Conservation (phyloP, 495 filamentous ascomycete genomes). For the Cudoniella acicularis region DNA sequence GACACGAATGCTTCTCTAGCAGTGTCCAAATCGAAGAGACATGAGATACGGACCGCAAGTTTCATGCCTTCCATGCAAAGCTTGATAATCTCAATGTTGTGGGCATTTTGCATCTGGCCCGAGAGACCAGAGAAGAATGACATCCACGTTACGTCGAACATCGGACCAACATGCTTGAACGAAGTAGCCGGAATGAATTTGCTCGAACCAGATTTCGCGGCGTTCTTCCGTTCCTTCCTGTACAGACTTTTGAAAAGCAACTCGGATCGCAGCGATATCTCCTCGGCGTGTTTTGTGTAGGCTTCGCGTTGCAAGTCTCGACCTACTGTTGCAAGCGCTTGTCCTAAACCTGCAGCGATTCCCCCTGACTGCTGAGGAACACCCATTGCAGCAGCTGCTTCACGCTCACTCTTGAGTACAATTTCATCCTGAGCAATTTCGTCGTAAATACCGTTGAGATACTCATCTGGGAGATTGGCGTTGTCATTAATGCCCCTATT, state of each 20-base stretch:
- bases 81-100: slow-evolving; percentile 85
- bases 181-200: slow-evolving; percentile 91
- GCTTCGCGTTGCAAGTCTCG: slow-evolving; percentile 91
- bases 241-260: slow-evolving; percentile 91
- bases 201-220: slow-evolving; percentile 60
- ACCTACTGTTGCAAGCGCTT: slow-evolving; percentile 84
- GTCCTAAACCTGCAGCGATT: slow-evolving; percentile 80
- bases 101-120: slow-evolving; percentile 83
- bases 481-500: slow-evolving; percentile 98
- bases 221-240: slow-evolving; percentile 74
- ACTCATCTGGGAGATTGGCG: slow-evolving; percentile 89
- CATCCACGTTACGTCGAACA: slow-evolving; percentile 99
- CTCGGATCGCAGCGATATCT: slow-evolving; percentile 64
- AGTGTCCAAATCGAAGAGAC: slow-evolving; percentile 87
- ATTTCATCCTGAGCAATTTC: slow-evolving; percentile 92
- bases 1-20: slow-evolving; percentile 92
- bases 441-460: slow-evolving; percentile 82
- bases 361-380: slow-evolving; percentile 58
- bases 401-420: slow-evolving; percentile 86
- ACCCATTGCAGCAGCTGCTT: slow-evolving; percentile 74
- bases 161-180: slow-evolving; percentile 90
- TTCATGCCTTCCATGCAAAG: slow-evolving; percentile 94
- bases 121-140: slow-evolving; percentile 93
- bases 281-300: slow-evolving; percentile 89
- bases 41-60: slow-evolving; percentile 86